Base-by-base conservation (phyloP, 257 asterid species). In the Nicotiana obtusifolia region DNA sequence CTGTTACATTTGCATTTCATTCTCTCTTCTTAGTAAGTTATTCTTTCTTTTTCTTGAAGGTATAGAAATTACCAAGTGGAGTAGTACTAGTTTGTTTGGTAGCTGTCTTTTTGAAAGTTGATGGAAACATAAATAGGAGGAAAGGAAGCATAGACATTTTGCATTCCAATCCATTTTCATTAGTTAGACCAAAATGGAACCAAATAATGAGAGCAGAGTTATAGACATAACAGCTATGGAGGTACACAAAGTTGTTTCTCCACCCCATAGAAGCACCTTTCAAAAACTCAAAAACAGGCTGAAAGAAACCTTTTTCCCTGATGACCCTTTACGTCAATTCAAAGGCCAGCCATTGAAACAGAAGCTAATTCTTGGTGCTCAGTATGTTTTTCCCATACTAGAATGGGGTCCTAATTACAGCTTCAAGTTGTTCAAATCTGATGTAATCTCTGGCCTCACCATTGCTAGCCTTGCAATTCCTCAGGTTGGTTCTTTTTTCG, bases 391-490 rank as follows among this genome's bases (percentile, higher is more conserved):
- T 9, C 98, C 98, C 4, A 78, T 94, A 4, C 86, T 94, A n/a
- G 87, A 94, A 26, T 94, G 98, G 98, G 97, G 91, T 59, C 97
- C 97, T 9, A 84, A 87, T 6, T 94, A 94, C 52, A 87, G 17
- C 20, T 86, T 94, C 83, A 66, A 60, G 3, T 86, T 90, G 78
- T 86, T 94, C 83, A 94, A 94, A 90, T 92, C 98, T 44, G 97
- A 94, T 85, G 76, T 94, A 77, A 89, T 94, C 44, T 89, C 98
- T 80, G 98, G 98, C 16, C 98, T 94, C 91, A 94, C 98, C 84
- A 94, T 94, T 82, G 98, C 98, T 17, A 92, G 97, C 83, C 93
- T 94, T 64, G 98, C 98, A 85, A 94, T 94, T 24, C 98, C 98
- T 84, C 98, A 93, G 93, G 95, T 90, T 22, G 24, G 7, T 28